Evolutionary conservation across 1,284 basidiomycete species (phyloP), one percentile per base, ranked within the genome.

Genomic region (Moesziomyces parantarcticus): DNA sequence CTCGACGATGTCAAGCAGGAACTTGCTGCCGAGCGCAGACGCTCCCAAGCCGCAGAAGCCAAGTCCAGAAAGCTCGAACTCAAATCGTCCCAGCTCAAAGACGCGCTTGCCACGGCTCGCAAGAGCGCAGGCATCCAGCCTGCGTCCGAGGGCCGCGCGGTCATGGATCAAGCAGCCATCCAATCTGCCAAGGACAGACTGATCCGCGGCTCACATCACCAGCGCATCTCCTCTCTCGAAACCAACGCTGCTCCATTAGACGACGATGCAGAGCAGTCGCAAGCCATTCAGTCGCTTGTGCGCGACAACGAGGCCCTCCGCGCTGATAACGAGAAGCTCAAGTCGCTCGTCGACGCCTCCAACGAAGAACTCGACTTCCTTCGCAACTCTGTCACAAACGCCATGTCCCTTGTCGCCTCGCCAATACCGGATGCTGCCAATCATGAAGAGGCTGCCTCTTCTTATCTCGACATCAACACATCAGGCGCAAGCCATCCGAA

Each of bases 1-100:
- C 88, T 89, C 74, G 92, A 97, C 50, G 94, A 97, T 80, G 87
- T 92, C 77, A 89, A 89, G 61, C 92, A 96, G 83, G 92, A 94
- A 80, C 87, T 91, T 23, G 90, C 92, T 54, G 88, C 87, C 50
- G 92, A 94, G 75, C 85, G 88, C 7, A 89, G 91, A 56, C 87
- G 90, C 36, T 89, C 90, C 5, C 88, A 89, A 53, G 85, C 90
- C 41, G 91, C 92, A 9, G 92, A 94, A 73, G 85, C 87, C 2
- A 88, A 90, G 43, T 87, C 90, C 54, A 76, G 73, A 22, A 85
- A 88, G 88, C 90, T 78, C 25, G 76, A 63, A 10, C 58, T 48
- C 32, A 66, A 51, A 21, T 54, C 49, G 5, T 16, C 44, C 0
- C 58, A 74, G 41, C 63, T 78, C 52, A 65, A 45, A 26, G 75